Evolutionary conservation across 1,139 yeast species (phyloP).

Genomic region (Pneumocystis carinii): DNA sequence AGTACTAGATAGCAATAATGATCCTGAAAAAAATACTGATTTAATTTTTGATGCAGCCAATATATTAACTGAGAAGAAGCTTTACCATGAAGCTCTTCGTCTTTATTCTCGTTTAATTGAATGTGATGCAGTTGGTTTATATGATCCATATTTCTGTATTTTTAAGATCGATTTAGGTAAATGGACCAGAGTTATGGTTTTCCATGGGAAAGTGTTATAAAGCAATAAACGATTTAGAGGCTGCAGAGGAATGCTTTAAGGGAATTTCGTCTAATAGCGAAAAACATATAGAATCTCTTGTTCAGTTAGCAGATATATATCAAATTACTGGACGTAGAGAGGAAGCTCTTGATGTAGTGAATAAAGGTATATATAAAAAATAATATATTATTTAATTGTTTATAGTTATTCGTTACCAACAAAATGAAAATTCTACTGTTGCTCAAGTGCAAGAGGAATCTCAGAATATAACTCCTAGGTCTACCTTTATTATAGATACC

Average conservation of each 20-base stretch:
- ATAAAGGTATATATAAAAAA: slow-evolving; percentile 35
- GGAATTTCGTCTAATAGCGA: slow-evolving; percentile 44
- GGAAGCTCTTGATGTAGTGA: slow-evolving; percentile 43
- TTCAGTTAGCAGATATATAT: slow-evolving; percentile 69
- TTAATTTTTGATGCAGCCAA: slow-evolving; percentile 63
- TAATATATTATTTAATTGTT: slow-evolving; percentile 12
- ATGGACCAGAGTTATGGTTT: slow-evolving; percentile 34
- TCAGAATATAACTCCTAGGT: slow-evolving; percentile 4
- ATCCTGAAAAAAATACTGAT: slow-evolving; percentile 53
- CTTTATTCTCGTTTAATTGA: slow-evolving; percentile 42
- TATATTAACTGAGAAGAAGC: slow-evolving; percentile 51
- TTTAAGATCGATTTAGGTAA: slow-evolving; percentile 7
- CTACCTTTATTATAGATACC: slow-evolving; percentile 2
- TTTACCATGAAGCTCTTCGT: slow-evolving; percentile 56
- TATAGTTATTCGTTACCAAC: slow-evolving; percentile 10
- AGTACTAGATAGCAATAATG: slow-evolving; percentile 33
- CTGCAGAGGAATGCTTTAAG: slow-evolving; percentile 53
- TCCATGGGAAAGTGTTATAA: slow-evolving; percentile 66
- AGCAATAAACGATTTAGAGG: slow-evolving; percentile 52
- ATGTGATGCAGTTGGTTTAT: slow-evolving; percentile 35
- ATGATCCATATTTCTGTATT: slow-evolving; percentile 4
- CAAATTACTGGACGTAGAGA: slow-evolving; percentile 50
- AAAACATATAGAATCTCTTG: slow-evolving; percentile 52
- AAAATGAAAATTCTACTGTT: slow-evolving; percentile 4
- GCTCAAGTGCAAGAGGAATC: slow-evolving; percentile 13